Evolutionary conservation across 169 alveolate genomes (phyloP).

Genomic region (Cryptosporidium sp.): DNA sequence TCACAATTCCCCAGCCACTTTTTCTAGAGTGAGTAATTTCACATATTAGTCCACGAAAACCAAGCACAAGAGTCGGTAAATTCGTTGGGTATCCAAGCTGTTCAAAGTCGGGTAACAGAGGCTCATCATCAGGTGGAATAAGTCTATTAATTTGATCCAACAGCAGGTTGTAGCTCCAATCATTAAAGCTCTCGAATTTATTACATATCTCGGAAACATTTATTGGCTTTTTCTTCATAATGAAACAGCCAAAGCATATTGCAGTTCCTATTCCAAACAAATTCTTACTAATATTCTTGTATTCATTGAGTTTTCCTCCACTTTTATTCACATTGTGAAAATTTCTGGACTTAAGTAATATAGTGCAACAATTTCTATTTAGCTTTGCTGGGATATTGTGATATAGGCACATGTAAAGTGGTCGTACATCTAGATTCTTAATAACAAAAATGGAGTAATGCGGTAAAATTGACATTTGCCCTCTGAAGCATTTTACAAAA

Average conservation of each 20-base stretch:
- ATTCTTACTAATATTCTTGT: neutral
- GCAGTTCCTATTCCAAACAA: slow-evolving; percentile 16
- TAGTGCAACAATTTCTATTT: neutral
- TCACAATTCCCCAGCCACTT: slow-evolving; percentile 90
- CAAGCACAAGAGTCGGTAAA: slow-evolving; percentile 91
- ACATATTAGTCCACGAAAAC: slow-evolving; percentile 88
- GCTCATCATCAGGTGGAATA: slow-evolving; percentile 83
- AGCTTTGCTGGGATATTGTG: neutral
- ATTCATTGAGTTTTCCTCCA: neutral
- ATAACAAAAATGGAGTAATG: neutral
- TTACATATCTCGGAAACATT: neutral
- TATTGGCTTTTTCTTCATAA: neutral
- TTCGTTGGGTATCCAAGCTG: slow-evolving; percentile 89
- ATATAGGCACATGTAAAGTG: neutral
- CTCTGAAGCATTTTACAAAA: neutral
- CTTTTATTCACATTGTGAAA: neutral
- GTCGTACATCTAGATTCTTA: neutral
- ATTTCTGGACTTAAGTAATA: neutral
- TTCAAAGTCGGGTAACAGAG: slow-evolving; percentile 88
- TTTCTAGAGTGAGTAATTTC: slow-evolving; percentile 87
- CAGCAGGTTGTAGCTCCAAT: slow-evolving; percentile 52
- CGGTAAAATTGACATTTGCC: neutral
- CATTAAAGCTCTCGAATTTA: slow-evolving; percentile 62
- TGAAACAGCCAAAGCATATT: neutral
- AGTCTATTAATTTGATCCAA: slow-evolving; percentile 66